A percentile compares a stretch with the other conserved stretches of the same genome.
These are phyloP conservation scores for Auxenochlorella pyrenoidosa DNA, from an alignment of 139 green algal species.

Conservation along the genomic window DNA sequence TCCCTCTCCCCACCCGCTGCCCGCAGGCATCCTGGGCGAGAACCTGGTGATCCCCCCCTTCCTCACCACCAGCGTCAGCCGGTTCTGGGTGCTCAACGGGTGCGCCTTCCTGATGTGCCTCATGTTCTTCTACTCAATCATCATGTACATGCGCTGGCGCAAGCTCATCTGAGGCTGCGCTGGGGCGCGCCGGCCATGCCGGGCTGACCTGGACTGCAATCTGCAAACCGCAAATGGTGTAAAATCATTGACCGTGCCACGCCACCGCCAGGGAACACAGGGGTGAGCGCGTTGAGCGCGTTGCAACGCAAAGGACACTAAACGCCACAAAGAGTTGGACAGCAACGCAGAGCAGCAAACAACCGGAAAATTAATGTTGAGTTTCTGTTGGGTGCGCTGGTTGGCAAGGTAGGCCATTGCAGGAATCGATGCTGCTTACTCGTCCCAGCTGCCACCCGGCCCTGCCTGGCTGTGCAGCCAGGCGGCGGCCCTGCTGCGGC, in stretches of 20 bases:
- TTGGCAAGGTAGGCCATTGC: too few species aligned
- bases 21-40: conserved; percentile 80
- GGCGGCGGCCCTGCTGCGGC: background rate
- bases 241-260: background rate
- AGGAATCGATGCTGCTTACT: background rate
- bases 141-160: conserved; percentile 58
- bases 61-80: conserved; percentile 59
- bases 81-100: conserved; percentile 67
- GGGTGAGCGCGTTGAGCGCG: too few species aligned
- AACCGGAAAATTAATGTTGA: background rate
- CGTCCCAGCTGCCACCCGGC: background rate
- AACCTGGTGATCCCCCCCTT: conserved; percentile 81
- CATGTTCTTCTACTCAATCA: conserved; percentile 57
- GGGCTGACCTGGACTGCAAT: background rate
- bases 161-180: conserved; percentile 46
- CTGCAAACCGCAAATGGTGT: background rate
- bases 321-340: too few species aligned
- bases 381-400: too few species aligned
- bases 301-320: too few species aligned
- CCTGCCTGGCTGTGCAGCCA: background rate
- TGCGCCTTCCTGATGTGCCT: conserved; percentile 37
- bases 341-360: background rate
- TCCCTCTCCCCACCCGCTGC: background rate
- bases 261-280: too few species aligned
- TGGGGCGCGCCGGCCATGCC: background rate